Evolutionary conservation across 1,284 basidiomycete species (phyloP).

Genomic region (Malassezia vespertilionis): DNA sequence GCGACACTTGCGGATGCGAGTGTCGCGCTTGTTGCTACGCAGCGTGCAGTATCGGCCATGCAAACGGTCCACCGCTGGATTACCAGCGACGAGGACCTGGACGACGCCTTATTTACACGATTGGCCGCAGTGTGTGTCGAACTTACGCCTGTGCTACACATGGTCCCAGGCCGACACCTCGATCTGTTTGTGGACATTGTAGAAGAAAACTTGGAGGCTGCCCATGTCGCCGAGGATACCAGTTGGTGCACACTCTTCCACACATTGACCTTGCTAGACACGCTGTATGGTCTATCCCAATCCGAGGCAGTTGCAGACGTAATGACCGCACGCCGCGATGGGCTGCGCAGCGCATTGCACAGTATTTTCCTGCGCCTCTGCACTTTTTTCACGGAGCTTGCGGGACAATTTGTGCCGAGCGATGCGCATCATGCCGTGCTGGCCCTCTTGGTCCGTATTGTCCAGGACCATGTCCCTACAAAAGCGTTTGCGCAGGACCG

Average conservation of each 20-base stretch:
- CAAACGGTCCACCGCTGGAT: slow-evolving; percentile 78
- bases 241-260: slow-evolving; percentile 60
- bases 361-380: slow-evolving; percentile 56
- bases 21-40: slow-evolving; percentile 69
- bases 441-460: slow-evolving; percentile 27
- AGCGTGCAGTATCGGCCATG: slow-evolving; percentile 76
- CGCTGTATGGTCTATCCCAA: slow-evolving; percentile 62
- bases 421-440: neutral
- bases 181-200: slow-evolving; percentile 80
- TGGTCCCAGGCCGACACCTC: slow-evolving; percentile 77
- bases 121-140: slow-evolving; percentile 66
- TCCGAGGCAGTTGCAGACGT: slow-evolving; percentile 48
- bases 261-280: slow-evolving; percentile 60
- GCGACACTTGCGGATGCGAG: slow-evolving; percentile 67
- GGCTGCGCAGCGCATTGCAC: slow-evolving; percentile 47
- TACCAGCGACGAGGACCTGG: slow-evolving; percentile 60
- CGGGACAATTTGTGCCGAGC: neutral
- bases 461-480: slow-evolving; percentile 20
- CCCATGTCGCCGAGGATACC: slow-evolving; percentile 55
- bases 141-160: slow-evolving; percentile 77
- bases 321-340: neutral
- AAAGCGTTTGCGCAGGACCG: slow-evolving; percentile 20
- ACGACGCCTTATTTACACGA: slow-evolving; percentile 61
- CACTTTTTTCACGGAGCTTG: slow-evolving; percentile 43
- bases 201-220: slow-evolving; percentile 72